These are phyloP conservation scores for Lasiodiplodia sp. DNA, from an alignment of 2,329 filamentous ascomycete species.

Conservation along the genomic window DNA sequence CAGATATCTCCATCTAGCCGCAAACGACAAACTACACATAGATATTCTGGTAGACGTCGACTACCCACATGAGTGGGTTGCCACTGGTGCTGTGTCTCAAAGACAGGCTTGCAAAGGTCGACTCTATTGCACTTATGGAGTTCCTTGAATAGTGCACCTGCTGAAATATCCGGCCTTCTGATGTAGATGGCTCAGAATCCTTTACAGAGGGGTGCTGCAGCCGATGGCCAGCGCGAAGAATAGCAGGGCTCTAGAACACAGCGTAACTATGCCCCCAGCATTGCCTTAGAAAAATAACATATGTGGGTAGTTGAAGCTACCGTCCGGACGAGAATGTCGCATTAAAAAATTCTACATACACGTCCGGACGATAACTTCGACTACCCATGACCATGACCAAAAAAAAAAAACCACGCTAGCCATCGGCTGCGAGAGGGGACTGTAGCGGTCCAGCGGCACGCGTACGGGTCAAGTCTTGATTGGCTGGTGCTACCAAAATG, in stretches of 20 bases:
- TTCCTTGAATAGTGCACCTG: not conserved
- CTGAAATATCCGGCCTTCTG: not conserved
- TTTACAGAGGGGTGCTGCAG: too few species aligned
- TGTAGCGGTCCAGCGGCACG: not conserved
- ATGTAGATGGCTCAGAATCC: too few species aligned
- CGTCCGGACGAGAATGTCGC: too few species aligned
- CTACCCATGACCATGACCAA: too few species aligned
- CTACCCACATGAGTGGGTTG: not conserved
- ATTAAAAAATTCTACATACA: too few species aligned
- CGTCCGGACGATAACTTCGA: too few species aligned
- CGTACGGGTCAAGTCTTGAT: slow-evolving; percentile 1
- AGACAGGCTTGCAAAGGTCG: not conserved
- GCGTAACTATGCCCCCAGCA: not conserved
- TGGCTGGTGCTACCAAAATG: not conserved
- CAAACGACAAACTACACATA: not conserved
- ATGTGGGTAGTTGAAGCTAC: too few species aligned
- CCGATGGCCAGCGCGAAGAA: too few species aligned
- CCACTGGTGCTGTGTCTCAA: not conserved
- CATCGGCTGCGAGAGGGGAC: too few species aligned
- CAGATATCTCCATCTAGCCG: not conserved
- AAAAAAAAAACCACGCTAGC: too few species aligned
- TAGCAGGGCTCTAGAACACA: too few species aligned
- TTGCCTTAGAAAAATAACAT: too few species aligned
- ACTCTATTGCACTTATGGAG: not conserved
- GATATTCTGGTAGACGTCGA: not conserved